Base-by-base conservation (phyloP, 2,329 filamentous ascomycete genomes). In the Tolypocladium paradoxum region DNA sequence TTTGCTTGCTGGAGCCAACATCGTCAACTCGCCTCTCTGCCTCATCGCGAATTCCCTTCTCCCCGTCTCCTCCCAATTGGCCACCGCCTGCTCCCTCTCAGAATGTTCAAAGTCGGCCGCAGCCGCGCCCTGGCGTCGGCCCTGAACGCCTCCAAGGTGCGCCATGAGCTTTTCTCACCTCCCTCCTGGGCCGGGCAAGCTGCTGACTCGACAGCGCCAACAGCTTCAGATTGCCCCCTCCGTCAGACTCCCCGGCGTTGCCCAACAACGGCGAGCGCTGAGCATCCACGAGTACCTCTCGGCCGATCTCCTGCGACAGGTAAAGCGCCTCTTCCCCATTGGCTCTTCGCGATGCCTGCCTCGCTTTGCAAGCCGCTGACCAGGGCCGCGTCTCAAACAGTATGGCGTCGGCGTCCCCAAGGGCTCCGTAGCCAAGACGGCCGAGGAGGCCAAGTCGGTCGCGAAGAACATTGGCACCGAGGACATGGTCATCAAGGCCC, bases 401-500 rank as follows among this genome's bases (percentile, higher is more conserved):
- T 96, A 97, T 82, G 92, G 90, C 71, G 83, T 99, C 65, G 89
- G 90, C 63, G 89, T 96, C 46, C 93, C 93, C 64, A 87, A 90
- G 71, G 93, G 93, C 62, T 78, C 85, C 68, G 90, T 95, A 66
- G 93, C 93, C 63, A 84, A 83, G 71, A 86, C 77, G 58, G 82
- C 87, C 48, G 83, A 85, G 66, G 93, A 97, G 79, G 93, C 93
- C 62, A 92, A 96, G 81, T 78, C 83, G 64, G 82, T 97, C 66
- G 93, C 93, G 55, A 91, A 92, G 77, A 77, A 85, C 61, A 93
- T 99, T 68, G 88, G 90, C 78, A 87, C 81, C 65, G 92, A 95
- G 70, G 93, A 99, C 73, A 92, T 96, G 84, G 93, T 99, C 64
- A 97, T 99, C 82, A 99, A 99, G 83, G 93, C 93, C 58, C 93